phyloP scores from a whole-genome alignment of 164 flowering plant species.

The Paratinospora sagittata region DNA sequence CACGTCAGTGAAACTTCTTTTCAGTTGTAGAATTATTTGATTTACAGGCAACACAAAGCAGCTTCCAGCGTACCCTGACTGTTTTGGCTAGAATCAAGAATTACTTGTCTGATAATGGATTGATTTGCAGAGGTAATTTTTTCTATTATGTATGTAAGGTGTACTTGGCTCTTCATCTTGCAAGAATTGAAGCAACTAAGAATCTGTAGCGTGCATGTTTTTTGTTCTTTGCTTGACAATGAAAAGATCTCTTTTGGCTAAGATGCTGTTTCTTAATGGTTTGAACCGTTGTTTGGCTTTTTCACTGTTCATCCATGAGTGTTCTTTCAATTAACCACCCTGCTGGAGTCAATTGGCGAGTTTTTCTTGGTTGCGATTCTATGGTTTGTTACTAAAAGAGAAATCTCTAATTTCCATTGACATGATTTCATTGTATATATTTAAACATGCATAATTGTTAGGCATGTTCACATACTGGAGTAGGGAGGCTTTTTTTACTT shows the following conservation, averaged over 20 bases:
- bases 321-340: too few relatives aligned
- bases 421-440: not conserved
- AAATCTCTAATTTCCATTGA: not conserved
- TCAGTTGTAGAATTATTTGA: too few relatives aligned
- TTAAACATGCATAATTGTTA: too few relatives aligned
- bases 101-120: constrained; percentile 31
- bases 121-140: constrained; percentile 40
- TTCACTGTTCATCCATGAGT: not conserved
- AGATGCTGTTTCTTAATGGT: not conserved
- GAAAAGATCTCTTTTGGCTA: not conserved
- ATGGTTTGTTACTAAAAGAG: too few relatives aligned
- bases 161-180: not conserved
- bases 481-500: not conserved
- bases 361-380: too few relatives aligned
- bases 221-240: constrained; percentile 1
- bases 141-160: not conserved
- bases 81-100: constrained; percentile 61
- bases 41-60: constrained; percentile 61
- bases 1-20: too few relatives aligned
- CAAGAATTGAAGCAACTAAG: too few relatives aligned
- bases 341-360: too few relatives aligned
- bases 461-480: not conserved
- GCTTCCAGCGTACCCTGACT: constrained; percentile 63
- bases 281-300: not conserved
- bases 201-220: not conserved